These are phyloP conservation scores for Marasmius tenuissimus DNA, from an alignment of 1,284 basidiomycete species.

Conservation along the genomic window DNA sequence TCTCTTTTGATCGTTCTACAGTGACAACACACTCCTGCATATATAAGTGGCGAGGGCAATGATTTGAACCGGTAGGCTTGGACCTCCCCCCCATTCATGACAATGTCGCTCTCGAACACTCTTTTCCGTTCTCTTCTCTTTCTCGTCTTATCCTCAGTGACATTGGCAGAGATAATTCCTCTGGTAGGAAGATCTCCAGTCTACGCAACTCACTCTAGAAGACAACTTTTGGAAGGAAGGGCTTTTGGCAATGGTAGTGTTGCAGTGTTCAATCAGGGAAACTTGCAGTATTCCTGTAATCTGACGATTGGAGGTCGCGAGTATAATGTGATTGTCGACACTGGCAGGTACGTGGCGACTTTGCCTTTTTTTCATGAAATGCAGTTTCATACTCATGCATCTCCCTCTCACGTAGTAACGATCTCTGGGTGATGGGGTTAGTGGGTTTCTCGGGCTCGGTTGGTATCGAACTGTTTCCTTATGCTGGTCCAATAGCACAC, in stretches of 20 bases:
- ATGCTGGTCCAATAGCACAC: neutral
- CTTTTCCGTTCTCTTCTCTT: neutral
- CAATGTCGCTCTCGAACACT: neutral
- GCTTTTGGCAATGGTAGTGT: neutral
- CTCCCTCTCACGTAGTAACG: neutral
- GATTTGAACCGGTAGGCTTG: neutral
- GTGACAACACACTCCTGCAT: neutral
- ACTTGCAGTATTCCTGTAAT: slow-evolving; percentile 1
- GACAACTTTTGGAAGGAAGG: neutral
- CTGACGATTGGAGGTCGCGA: neutral
- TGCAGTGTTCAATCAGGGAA: neutral
- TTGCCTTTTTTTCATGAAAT: neutral
- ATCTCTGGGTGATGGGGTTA: neutral
- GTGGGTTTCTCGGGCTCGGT: neutral
- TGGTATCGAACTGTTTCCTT: neutral
- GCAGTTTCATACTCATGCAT: neutral
- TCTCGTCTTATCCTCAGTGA: no score
- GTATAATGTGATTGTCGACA: slow-evolving; percentile 2
- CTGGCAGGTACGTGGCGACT: slow-evolving; percentile 1
- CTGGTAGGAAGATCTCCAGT: neutral
- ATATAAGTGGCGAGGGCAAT: neutral
- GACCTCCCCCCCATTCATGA: neutral
- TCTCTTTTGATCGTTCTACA: neutral
- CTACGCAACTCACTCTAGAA: neutral
- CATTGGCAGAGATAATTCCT: neutral